These are phyloP conservation scores for Eucalyptus pauciflora DNA, from an alignment of 345 rosid species.

Conservation along the genomic window DNA sequence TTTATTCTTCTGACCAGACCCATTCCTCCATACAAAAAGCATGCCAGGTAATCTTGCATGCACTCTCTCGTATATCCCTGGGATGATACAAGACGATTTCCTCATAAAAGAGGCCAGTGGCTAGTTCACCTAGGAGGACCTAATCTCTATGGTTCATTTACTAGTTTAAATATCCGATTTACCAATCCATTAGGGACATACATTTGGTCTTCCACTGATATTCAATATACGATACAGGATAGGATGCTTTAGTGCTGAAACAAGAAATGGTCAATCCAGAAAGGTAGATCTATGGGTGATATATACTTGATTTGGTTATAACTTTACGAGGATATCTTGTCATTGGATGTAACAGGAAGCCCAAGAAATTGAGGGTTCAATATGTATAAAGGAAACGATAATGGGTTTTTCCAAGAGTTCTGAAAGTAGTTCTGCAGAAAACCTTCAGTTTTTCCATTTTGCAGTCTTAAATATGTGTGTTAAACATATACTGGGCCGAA, in stretches of 20 bases:
- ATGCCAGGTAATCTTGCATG: conserved; percentile 49
- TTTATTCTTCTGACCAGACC: conserved; percentile 82
- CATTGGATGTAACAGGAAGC: not conserved
- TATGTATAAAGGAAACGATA: not conserved
- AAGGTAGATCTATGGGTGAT: not conserved
- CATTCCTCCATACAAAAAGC: conserved; percentile 81
- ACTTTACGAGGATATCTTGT: not conserved
- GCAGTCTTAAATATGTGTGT: not conserved
- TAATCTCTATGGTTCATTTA: not conserved
- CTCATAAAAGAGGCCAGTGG: not conserved
- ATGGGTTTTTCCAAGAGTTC: not conserved
- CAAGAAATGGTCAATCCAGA: not conserved
- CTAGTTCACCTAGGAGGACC: not conserved
- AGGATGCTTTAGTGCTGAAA: not conserved
- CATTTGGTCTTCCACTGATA: not conserved
- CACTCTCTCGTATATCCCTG: not conserved
- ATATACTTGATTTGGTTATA: not conserved
- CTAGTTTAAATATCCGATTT: not conserved
- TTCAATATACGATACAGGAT: not conserved
- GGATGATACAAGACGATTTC: not conserved
- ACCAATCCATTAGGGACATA: not conserved
- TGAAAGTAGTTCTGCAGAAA: not conserved
- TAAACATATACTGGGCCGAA: not conserved
- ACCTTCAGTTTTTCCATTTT: not conserved
- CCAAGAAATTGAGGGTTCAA: not conserved